Base-by-base conservation (phyloP, 805 yeast genomes). In the Saturnispora dispora region DNA sequence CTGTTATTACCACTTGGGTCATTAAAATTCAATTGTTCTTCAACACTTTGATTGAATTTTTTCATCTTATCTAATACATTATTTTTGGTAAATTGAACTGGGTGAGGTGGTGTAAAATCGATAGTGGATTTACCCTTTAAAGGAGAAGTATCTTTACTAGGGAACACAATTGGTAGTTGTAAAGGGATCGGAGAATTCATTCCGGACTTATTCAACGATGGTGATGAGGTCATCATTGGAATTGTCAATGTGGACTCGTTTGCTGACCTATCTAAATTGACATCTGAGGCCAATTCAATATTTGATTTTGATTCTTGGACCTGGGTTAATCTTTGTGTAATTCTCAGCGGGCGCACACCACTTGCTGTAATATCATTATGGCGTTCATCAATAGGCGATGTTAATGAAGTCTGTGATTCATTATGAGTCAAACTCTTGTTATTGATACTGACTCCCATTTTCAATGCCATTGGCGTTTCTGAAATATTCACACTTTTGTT, bases 261-360 rank as follows among this genome's bases (percentile, higher is more conserved):
- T 18, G 23, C 20, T 33, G 36, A 33, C 23, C 30, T 48, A 41
- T 48, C 47, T 11, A 48, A 42, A 36, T 36, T 43, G 4, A 40
- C 35, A 43, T 48, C 51, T 35, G 22, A 20, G 7, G 30, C 6
- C 10, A n/a, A 25, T 36, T 46, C 35, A 36, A n/a, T 23, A 35
- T 42, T 48, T 27, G 27, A 35, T 13, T 27, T 42, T 4, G 51
- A 42, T 42, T 43, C 51, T n/a, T 43, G 42, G 17, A 23, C 47
- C 17, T 45, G 47, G 15, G 63, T 62, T 55, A 75, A 65, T 59
- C 77, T 81, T 60, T 79, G 82, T 0, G 86, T 76, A 69, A 84
- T 82, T 64, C 79, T 79, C 59, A 85, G 69, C 0, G 90, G 90
- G 63, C 85, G 77, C 1, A 81, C 88, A 1, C 79, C 88, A 1